phyloP scores from a whole-genome alignment of 805 yeast genomes.

The Yarrowia alimentaria region DNA sequence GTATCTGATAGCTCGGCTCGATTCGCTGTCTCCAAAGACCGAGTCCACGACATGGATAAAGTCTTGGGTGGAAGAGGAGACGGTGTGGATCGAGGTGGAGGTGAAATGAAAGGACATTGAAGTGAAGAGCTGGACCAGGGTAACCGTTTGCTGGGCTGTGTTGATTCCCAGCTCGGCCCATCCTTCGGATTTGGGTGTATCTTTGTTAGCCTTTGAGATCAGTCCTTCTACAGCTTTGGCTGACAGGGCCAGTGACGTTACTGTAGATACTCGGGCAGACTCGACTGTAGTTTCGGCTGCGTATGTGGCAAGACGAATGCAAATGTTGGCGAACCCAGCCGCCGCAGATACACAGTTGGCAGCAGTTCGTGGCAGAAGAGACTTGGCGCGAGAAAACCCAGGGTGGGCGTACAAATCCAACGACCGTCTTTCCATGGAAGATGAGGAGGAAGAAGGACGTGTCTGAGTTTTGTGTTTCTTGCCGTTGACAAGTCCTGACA shows the following conservation, averaged over 20 bases:
- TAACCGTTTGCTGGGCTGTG: constrained; percentile 33
- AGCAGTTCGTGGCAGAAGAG: constrained; percentile 35
- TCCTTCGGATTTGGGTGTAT: constrained; percentile 35
- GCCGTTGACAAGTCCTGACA: too few species aligned
- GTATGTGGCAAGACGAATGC: constrained; percentile 36
- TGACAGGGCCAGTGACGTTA: constrained; percentile 35
- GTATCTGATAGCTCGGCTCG: constrained; percentile 37
- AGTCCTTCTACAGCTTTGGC: constrained; percentile 37
- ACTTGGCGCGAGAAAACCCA: constrained; percentile 15
- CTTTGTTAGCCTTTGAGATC: constrained; percentile 37
- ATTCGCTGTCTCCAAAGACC: constrained; percentile 40
- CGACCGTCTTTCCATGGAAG: constrained; percentile 3
- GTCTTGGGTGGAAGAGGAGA: constrained; percentile 36
- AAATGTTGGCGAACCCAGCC: constrained; percentile 35
- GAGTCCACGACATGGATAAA: constrained; percentile 37
- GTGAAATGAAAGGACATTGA: constrained; percentile 37
- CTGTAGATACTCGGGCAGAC: constrained; percentile 34
- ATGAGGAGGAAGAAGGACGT: neutral
- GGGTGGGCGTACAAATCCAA: constrained; percentile 5
- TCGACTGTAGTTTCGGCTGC: constrained; percentile 36
- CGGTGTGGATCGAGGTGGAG: constrained; percentile 33
- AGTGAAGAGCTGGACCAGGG: constrained; percentile 36
- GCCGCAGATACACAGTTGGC: constrained; percentile 36
- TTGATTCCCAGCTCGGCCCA: constrained; percentile 34
- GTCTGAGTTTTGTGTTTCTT: neutral